phyloP scores from a whole-genome alignment of 2,329 filamentous ascomycete species.

The Eutypella sp. region DNA sequence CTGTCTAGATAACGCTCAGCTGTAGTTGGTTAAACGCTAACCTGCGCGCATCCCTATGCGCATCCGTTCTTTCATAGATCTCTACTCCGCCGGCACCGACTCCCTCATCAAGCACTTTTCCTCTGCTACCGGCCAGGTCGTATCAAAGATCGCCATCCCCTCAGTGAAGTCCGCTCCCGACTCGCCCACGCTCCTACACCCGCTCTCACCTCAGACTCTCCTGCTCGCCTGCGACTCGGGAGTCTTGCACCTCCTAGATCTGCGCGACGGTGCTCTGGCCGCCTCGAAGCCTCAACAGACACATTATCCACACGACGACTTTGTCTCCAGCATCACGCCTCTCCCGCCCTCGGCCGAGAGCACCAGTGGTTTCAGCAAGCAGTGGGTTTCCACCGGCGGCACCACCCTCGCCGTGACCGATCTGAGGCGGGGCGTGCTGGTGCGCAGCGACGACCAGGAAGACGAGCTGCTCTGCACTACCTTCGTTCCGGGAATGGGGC shows the following conservation, averaged over 20 bases:
- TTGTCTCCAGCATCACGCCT: conserved; percentile 81
- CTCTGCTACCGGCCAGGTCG: conserved; percentile 59
- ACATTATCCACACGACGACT: conserved; percentile 85
- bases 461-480: conserved; percentile 82
- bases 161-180: conserved; percentile 51
- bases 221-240: conserved; percentile 89
- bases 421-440: conserved; percentile 76
- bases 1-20: too few relatives aligned
- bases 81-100: conserved; percentile 62
- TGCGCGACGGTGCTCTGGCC: conserved; percentile 58
- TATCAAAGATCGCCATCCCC: conserved; percentile 78
- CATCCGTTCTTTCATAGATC: too few relatives aligned
- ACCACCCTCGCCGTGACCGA: conserved; percentile 90
- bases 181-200: conserved; percentile 74
- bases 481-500: conserved; percentile 72
- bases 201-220: conserved; percentile 80
- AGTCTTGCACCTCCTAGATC: conserved; percentile 80
- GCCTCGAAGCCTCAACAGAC: conserved; percentile 67
- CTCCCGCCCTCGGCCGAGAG: conserved; percentile 75
- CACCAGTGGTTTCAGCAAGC: conserved; percentile 85
- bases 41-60: too few relatives aligned
- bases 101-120: conserved; percentile 54
- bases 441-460: conserved; percentile 89
- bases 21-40: too few relatives aligned
- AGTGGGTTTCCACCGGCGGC: conserved; percentile 91